Conservation (phyloP, 2,329 filamentous ascomycete species). For the Pseudogymnoascus pannorum region DNA sequence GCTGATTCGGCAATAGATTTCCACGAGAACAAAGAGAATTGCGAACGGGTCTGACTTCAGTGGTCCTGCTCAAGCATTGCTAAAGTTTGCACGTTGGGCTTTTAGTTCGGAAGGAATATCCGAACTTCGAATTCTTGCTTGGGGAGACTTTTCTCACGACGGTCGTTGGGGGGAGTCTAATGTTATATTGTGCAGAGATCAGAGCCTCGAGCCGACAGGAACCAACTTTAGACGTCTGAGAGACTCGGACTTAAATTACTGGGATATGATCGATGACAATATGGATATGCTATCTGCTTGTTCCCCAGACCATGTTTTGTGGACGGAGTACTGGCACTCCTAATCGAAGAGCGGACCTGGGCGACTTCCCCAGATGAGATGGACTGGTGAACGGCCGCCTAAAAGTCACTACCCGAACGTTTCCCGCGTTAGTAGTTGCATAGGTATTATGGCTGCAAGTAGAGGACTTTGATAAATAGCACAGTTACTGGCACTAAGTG, state of each 20-base stretch:
- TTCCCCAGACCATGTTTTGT: not conserved
- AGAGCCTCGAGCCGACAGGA: not conserved
- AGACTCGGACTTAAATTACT: not conserved
- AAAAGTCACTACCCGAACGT: not conserved
- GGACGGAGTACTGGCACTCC: not conserved
- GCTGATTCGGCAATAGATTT: not conserved
- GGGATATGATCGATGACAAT: not conserved
- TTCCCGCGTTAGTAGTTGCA: not conserved
- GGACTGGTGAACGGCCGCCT: not conserved
- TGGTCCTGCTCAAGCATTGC: not conserved
- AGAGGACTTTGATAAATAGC: not conserved
- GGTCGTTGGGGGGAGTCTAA: not conserved
- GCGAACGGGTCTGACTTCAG: not conserved
- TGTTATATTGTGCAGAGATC: not conserved
- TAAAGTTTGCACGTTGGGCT: not conserved
- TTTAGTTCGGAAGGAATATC: not conserved
- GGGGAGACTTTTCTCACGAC: not conserved
- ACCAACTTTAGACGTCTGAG: not conserved
- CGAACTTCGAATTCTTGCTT: not conserved
- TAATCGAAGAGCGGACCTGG: not conserved
- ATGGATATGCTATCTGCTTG: not conserved
- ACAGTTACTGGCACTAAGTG: not conserved
- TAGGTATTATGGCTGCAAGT: not conserved
- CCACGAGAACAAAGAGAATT: not conserved
- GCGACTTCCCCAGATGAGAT: not conserved